Evolutionary conservation across 805 yeast species (phyloP).

Genomic region (Candida xiaguanensis): DNA sequence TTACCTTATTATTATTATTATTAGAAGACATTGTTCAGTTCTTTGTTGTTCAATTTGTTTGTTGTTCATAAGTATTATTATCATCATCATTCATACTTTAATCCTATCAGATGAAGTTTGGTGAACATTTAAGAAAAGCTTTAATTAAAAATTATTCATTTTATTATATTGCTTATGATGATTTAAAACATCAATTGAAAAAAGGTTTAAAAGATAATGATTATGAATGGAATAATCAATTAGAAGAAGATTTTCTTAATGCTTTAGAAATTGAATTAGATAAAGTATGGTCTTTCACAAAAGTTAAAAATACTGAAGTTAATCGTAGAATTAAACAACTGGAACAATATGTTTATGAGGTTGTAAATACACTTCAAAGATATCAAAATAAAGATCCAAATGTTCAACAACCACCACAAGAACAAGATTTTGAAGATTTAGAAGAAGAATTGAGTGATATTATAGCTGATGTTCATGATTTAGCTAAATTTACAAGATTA

Average conservation of each 20-base stretch:
- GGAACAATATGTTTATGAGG: constrained; percentile 66
- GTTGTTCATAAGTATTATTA: not conserved
- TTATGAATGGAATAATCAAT: constrained; percentile 64
- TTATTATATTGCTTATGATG: constrained; percentile 90
- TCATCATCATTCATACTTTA: not conserved
- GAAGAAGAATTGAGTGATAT: constrained; percentile 57
- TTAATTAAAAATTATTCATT: constrained; percentile 86
- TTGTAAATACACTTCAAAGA: constrained; percentile 46
- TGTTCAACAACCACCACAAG: constrained; percentile 30
- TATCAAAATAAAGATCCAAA: constrained; percentile 18
- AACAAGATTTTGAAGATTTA: constrained; percentile 41
- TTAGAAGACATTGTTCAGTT: too few relatives aligned
- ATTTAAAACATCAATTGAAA: constrained; percentile 76
- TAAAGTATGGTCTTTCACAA: constrained; percentile 88
- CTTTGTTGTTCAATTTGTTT: not conserved
- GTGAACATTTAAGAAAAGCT: constrained; percentile 86
- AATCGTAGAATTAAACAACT: constrained; percentile 79
- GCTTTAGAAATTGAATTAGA: constrained; percentile 80
- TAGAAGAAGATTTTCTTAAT: constrained; percentile 79
- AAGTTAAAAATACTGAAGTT: constrained; percentile 82
- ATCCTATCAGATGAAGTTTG: constrained; percentile 72
- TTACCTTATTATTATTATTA: too few relatives aligned
- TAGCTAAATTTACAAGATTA: constrained; percentile 88
- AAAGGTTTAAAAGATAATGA: constrained; percentile 58
- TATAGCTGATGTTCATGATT: constrained; percentile 95